Evolutionary conservation across 2,329 filamentous ascomycete genomes (phyloP), one percentile per base, ranked within the genome.

Genomic region (Drechslera avenae): DNA sequence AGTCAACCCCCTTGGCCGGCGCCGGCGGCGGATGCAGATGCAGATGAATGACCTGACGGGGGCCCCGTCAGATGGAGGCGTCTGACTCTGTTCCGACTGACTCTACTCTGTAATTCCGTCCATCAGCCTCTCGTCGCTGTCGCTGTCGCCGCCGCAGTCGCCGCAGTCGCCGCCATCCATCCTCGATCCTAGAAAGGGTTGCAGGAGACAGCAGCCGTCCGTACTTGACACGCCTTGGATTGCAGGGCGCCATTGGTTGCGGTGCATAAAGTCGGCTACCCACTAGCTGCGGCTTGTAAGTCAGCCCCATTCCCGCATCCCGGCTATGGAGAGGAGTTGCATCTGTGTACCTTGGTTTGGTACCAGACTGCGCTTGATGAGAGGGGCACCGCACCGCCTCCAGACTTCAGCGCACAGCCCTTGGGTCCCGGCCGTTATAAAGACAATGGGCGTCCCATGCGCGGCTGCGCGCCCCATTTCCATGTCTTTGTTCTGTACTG

Each of bases 231-330:
- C 10, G 26, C 26, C 23, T 41, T 50, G 34, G 30, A 36, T 51
- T 13, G 31, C 32, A 46, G 42, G 34, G 35, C 18, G 26, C 30
- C 14, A 45, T 51, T 56, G 48, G 54, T 16, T 42, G 32, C 57
- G 47, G 58, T 62, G 60, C 58, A 56, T 56, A 50, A 35, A 30
- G 41, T 46, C 55, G 45, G 46, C 58, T 51, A 34, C 10, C 50
- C 32, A 26, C 48, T 51, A 56, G 59, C 53, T 64, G 67, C 68
- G 63, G 63, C 66, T 65, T 64, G 66, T 68, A 67, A 65, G 65
- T 62, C 54, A 49, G 46, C 56, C 36, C 46, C 28, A 34, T 23
- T 23, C 51, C 48, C 52, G 5, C 21, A 8, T 7, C 21, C 7
- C 21, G 21, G 21, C n/a, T n/a, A n/a, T 23, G 21, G 21, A 23